These are phyloP conservation scores for Trifolium fragiferum DNA, from an alignment of 306 rosid genomes.

Conservation along the genomic window DNA sequence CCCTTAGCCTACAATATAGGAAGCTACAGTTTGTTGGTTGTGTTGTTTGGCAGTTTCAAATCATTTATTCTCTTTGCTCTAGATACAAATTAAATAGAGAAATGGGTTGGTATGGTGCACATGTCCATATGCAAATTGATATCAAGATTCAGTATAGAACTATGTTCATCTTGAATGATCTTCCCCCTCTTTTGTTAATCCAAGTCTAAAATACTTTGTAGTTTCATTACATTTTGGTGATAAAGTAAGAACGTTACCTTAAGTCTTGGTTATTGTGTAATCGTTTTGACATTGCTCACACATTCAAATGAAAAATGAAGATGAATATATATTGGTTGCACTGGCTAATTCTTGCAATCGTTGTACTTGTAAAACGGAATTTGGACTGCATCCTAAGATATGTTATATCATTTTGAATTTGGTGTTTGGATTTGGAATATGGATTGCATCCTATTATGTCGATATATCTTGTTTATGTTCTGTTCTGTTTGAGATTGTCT, in stretches of 20 bases:
- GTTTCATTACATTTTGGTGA: not conserved
- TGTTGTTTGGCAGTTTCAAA: not conserved
- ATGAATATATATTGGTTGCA: not conserved
- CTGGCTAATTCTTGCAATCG: not conserved
- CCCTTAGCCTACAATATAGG: conserved; percentile 18
- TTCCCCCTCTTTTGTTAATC: not conserved
- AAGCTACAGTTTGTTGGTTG: conserved; percentile 1
- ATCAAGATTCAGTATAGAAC: not conserved
- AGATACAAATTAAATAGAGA: not conserved
- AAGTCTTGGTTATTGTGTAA: conserved; percentile 20
- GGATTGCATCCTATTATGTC: not conserved
- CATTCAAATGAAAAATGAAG: conserved; percentile 1
- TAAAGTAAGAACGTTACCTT: not conserved
- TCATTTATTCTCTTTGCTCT: not conserved
- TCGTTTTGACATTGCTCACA: conserved; percentile 14
- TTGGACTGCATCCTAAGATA: conserved; percentile 21
- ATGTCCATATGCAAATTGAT: not conserved
- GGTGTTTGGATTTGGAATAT: not conserved
- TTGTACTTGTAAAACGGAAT: not conserved
- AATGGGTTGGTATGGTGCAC: not conserved
- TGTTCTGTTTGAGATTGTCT: conserved; percentile 17
- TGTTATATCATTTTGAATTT: conserved; percentile 16
- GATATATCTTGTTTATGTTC: conserved; percentile 22
- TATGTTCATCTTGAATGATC: not conserved
- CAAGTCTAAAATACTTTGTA: not conserved